Conservation (phyloP, 1,284 basidiomycete species). For the Tilletia indica region DNA sequence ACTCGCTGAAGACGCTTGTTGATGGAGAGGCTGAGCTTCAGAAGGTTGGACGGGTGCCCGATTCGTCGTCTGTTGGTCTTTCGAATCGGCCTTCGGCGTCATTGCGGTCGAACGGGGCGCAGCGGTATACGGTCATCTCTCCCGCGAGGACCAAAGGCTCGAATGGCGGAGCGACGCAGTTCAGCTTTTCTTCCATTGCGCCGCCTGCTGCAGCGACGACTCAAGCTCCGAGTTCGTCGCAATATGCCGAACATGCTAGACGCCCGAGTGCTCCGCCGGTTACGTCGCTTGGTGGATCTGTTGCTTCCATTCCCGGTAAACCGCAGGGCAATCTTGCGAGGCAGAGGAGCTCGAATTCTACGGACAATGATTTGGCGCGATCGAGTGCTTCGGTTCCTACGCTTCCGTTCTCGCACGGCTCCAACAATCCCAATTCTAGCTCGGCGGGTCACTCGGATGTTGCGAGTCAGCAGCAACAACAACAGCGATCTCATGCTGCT, state of each 20-base stretch:
- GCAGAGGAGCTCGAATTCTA: constrained; percentile 6
- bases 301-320: too few species aligned
- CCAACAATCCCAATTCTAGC: not conserved
- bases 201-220: not conserved
- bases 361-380: not conserved
- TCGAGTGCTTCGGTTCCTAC: constrained; percentile 3
- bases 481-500: too few species aligned
- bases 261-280: constrained; percentile 4
- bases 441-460: not conserved
- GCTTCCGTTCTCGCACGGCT: not conserved
- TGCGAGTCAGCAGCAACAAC: not conserved
- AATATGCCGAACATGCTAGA: not conserved
- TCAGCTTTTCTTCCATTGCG: not conserved
- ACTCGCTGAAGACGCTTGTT: constrained; percentile 11
- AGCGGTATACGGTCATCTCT: constrained; percentile 12
- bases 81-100: not conserved
- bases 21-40: not conserved
- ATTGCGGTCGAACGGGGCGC: not conserved
- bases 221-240: not conserved
- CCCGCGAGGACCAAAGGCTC: not conserved
- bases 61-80: too few species aligned
- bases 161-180: not conserved
- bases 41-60: too few species aligned
- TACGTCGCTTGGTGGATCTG: too few species aligned
- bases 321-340: not conserved